Evolutionary conservation across 306 rosid genomes (phyloP), one percentile per base, ranked within the genome.

Genomic region (Ormosia semicastrata): DNA sequence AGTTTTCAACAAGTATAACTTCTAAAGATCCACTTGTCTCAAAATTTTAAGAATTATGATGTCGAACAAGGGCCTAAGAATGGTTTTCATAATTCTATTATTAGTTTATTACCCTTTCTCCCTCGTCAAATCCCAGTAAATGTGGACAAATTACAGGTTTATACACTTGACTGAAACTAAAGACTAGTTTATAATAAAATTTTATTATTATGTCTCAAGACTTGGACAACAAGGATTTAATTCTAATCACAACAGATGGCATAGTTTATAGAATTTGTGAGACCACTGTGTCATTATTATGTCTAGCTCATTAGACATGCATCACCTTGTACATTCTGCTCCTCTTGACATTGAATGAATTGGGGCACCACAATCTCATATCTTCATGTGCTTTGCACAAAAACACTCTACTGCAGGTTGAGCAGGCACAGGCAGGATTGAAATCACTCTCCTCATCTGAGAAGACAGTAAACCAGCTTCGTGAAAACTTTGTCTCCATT

Each of bases 401-500:
- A 76, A 81, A 73, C 47, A 69, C 62, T 53, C 56, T 73, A 58
- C 58, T 89, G 91, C 89, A 95, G 99, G 99, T 95, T 78, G 99
- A 95, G 81, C 90, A 90, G 85, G 97, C 98, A 5, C 87, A 95
- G 83, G 89, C 93, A 32, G 98, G 97, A 54, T 84, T 95, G 73
- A 93, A 95, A 86, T 93, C 98, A 36, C 89, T 95, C 67, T 84
- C 94, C 74, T 83, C 78, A 66, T 93, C 98, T 66, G 85, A 91
- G 81, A 89, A 88, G 87, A 82, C 94, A 4, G 56, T 95, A 84
- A 87, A 88, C 71, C 90, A 88, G 66, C 92, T 95, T 52, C 98
- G 99, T 52, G 94, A 88, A 70, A 95, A 93, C 88, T 95, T 95
- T 64, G 73, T 93, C 86, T 85, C 96, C 60, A 95, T 95, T 80